Base-by-base conservation (phyloP, 805 yeast genomes). In the Kluyveromyces starmeri region DNA sequence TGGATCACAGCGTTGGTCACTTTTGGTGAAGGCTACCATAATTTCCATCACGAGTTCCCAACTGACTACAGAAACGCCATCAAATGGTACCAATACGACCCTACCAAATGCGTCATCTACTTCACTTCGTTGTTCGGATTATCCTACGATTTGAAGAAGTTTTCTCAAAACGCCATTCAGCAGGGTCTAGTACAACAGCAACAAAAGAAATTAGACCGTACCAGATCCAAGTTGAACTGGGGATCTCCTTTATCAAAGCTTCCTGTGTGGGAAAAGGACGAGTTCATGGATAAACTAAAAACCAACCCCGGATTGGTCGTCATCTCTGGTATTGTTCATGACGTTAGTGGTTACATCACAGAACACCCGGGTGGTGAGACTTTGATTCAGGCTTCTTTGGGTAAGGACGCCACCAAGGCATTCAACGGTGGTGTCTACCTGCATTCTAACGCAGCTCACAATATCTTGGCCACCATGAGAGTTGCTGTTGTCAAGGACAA, bases 11-110 rank as follows among this genome's bases (percentile, higher is more conserved):
- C 92, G 4, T 63, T 82, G 40, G 85, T 81, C 39, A 83, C 94
- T 0, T 81, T 82, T 51, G 94, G 94, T 60, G 94, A 83, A 63
- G 94, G 94, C 43, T 81, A 82, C 68, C 92, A 83, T 54, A 83
- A 83, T 63, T 83, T 82, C 75, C 94, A 83, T 60, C 94, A 83
- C 58, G 94, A 82, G 66, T 83, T 82, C 71, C 92, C 94, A 50
- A 72, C 83, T 13, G 94, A 83, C 63, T 83, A 82, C 71, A 75
- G 94, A 71, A 82, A 82, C 55, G 92, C 92, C 23, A 69, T 82
- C 54, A 78, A 75, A 55, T 82, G 92, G 92, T 82, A 77, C 67
- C 89, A 82, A 68, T 82, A 75, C 54, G 94, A 83, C 57, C 94
- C 94, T 46, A 81, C 92, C 32, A 82, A 82, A 62, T 50, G 73